These are phyloP conservation scores for Hymenoscyphus fructigenus DNA, from an alignment of 2,329 filamentous ascomycete genomes.

Conservation along the genomic window DNA sequence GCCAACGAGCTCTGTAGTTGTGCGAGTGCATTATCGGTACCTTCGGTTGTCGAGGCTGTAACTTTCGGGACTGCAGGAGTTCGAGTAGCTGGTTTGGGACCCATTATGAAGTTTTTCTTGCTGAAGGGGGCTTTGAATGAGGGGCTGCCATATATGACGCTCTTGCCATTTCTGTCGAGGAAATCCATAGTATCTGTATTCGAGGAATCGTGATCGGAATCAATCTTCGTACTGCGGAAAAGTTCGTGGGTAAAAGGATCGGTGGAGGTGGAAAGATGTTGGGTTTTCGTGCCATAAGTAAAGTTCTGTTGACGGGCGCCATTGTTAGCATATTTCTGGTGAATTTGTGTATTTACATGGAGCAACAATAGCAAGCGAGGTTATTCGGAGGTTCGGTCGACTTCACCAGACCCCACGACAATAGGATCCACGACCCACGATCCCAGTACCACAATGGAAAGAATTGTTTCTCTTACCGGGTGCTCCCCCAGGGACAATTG, in stretches of 20 bases:
- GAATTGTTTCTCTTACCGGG: conserved; percentile 51
- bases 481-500: conserved; percentile 56
- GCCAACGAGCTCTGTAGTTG: conserved; percentile 48
- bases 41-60: conserved; percentile 34
- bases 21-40: conserved; percentile 50
- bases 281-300: conserved; percentile 51
- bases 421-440: not conserved
- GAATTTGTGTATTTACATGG: conserved; percentile 2
- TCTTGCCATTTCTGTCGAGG: conserved; percentile 1
- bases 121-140: not conserved
- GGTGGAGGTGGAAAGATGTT: conserved; percentile 46
- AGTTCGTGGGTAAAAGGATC: conserved; percentile 55
- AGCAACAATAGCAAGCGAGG: conserved; percentile 14
- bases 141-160: conserved; percentile 2
- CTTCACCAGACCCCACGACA: not conserved
- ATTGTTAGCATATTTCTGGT: conserved; percentile 20
- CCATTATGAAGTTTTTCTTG: conserved; percentile 11
- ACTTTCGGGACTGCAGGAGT: conserved; percentile 4
- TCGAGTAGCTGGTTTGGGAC: conserved; percentile 8
- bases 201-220: conserved; percentile 41
- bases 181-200: not conserved
- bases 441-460: not conserved
- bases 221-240: conserved; percentile 51
- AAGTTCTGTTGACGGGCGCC: conserved; percentile 46
- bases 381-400: not conserved